Conservation (phyloP, 2,329 filamentous ascomycete species). For the Shiraia bambusicola region DNA sequence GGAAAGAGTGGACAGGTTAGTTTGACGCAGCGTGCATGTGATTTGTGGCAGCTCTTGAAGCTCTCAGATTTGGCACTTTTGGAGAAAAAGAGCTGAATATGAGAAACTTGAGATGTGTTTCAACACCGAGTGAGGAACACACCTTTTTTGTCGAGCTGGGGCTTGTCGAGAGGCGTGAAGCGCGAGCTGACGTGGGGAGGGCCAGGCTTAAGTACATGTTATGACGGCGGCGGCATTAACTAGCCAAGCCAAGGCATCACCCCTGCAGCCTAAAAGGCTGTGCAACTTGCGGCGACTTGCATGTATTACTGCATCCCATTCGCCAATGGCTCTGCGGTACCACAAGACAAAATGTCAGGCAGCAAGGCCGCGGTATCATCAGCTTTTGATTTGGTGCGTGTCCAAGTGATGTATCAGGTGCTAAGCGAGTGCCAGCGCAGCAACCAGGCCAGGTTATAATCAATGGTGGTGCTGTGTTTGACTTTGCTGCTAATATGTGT, state of each 20-base stretch:
- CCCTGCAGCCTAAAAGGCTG: conserved; percentile 36
- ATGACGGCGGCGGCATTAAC: conserved; percentile 7
- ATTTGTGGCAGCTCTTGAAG: conserved; percentile 55
- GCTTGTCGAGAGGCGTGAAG: conserved; percentile 44
- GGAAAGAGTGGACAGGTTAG: conserved; percentile 51
- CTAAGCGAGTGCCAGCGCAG: conserved; percentile 19
- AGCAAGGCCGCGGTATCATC: conserved; percentile 21
- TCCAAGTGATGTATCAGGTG: conserved; percentile 5
- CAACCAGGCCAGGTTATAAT: conserved; percentile 14
- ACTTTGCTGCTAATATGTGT: no score
- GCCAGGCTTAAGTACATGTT: conserved; percentile 35
- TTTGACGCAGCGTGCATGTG: conserved; percentile 56
- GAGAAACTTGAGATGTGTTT: conserved; percentile 42
- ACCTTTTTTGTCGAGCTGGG: conserved; percentile 45
- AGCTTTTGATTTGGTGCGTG: conserved; percentile 20
- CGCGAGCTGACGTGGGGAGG: conserved; percentile 28
- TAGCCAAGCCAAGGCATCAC: conserved; percentile 31
- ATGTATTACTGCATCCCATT: conserved; percentile 20
- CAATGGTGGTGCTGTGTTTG: not conserved
- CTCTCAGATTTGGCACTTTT: conserved; percentile 45
- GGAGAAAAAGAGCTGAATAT: conserved; percentile 38
- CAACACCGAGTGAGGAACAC: conserved; percentile 41
- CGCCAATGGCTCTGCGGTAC: conserved; percentile 25
- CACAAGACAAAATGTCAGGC: conserved; percentile 19
- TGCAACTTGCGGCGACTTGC: conserved; percentile 28